Evolutionary conservation across 1,284 basidiomycete species (phyloP), one percentile per base, ranked within the genome.

Genomic region (Trichosporon inkin): DNA sequence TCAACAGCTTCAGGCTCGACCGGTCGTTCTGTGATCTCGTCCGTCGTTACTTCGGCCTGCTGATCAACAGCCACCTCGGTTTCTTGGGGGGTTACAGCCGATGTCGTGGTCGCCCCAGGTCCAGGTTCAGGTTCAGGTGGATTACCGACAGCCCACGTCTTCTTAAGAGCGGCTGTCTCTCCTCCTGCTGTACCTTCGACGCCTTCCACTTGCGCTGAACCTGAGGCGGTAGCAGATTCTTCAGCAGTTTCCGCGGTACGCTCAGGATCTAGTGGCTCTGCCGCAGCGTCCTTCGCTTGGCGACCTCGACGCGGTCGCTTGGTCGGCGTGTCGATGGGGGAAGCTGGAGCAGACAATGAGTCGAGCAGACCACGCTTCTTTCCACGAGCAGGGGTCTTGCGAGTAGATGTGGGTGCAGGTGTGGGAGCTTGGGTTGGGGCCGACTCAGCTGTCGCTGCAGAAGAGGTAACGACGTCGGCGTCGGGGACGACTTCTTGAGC

Each of bases 221-320:
- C 40, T 24, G 20, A 19, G 3, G 20, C 40, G 2, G 40, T 13
- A 44, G 13, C 28, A 32, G 28, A 8, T 32, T 38, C 36, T 38
- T 13, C 6, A 14, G 36, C 36, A 38, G 36, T 14, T 38, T 38
- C 36, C 36, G 36, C 11, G 11, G 36, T n/a, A 3, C 13, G 36
- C 36, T 38, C 16, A 38, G 11, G 36, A 14, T 5, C 24, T 5
- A 10, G n/a, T 16, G 44, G 24, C n/a, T 1, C 22, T 7, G 44
- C 22, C 28, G 24, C 22, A 10, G 24, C 22, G 14, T 32, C 22
- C 44, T 49, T 49, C 14, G 44, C 44, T 32, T 13, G 28, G 16
- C 44, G 44, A 19, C 44, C 44, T n/a, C 44, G 44, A 7, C 44
- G 44, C 44, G 44, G 44, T 14, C 44, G 44, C 13, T 49, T 49